These are phyloP conservation scores for Hypocrella siamensis DNA, from an alignment of 2,329 filamentous ascomycete species.

Conservation along the genomic window DNA sequence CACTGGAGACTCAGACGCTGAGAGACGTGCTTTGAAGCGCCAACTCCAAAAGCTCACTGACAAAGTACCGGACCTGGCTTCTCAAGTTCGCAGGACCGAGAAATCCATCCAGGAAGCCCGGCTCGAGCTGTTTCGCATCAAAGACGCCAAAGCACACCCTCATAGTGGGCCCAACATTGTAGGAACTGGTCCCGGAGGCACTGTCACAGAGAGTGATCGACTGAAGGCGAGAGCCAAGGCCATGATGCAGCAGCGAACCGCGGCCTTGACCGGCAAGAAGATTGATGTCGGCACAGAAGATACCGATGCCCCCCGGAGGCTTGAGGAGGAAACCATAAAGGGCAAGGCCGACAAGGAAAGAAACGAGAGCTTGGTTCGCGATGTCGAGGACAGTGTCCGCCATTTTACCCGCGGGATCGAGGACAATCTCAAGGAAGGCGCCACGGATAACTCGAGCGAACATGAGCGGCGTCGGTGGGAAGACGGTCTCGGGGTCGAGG, in stretches of 20 bases:
- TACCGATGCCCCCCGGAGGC: slow-evolving; percentile 61
- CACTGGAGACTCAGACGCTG: slow-evolving; percentile 70
- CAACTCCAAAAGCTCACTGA: slow-evolving; percentile 83
- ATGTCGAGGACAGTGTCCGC: slow-evolving; percentile 90
- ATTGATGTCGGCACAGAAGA: slow-evolving; percentile 54
- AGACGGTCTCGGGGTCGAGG: slow-evolving; percentile 87
- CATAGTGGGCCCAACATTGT: slow-evolving; percentile 66
- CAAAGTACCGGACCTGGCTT: slow-evolving; percentile 80
- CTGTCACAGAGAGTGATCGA: slow-evolving; percentile 82
- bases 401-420: slow-evolving; percentile 79
- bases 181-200: slow-evolving; percentile 81
- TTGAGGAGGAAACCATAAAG: slow-evolving; percentile 77
- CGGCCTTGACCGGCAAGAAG: slow-evolving; percentile 78
- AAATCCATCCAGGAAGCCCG: slow-evolving; percentile 84
- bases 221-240: slow-evolving; percentile 90
- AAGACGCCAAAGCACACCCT: slow-evolving; percentile 84
- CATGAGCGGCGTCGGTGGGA: slow-evolving; percentile 93
- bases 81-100: slow-evolving; percentile 79
- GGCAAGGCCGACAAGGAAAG: slow-evolving; percentile 76
- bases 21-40: slow-evolving; percentile 70
- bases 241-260: slow-evolving; percentile 97
- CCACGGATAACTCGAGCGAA: slow-evolving; percentile 59
- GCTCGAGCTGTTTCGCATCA: slow-evolving; percentile 83
- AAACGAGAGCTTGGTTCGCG: slow-evolving; percentile 90
- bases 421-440: slow-evolving; percentile 70